phyloP scores from a whole-genome alignment of 768 basidiomycete species.

The Lactarius hatsudake region DNA sequence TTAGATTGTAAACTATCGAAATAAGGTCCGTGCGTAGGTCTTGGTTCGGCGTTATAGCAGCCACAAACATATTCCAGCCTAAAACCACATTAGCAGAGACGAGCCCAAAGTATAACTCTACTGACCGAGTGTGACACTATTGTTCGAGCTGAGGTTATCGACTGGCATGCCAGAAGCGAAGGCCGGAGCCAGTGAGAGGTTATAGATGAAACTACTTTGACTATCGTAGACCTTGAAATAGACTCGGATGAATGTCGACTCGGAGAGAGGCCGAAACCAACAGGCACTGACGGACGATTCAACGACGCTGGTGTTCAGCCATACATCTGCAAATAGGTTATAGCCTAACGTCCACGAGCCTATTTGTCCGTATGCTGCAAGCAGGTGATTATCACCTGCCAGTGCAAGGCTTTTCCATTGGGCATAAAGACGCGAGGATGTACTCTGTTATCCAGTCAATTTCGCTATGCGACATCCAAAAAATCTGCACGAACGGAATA shows the following conservation, averaged over 20 bases:
- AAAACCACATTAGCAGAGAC: neutral
- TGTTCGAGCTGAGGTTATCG: neutral
- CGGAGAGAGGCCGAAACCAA: neutral
- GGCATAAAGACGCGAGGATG: neutral
- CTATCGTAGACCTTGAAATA: slow-evolving; percentile 11
- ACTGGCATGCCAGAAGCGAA: slow-evolving; percentile 12
- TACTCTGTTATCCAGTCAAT: slow-evolving; percentile 5
- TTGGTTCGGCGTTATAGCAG: slow-evolving; percentile 2
- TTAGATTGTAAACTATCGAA: neutral
- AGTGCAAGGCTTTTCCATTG: slow-evolving; percentile 18
- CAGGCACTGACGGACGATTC: slow-evolving; percentile 17
- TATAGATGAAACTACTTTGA: slow-evolving; percentile 13
- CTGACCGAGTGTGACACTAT: neutral
- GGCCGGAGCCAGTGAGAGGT: neutral
- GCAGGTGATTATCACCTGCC: slow-evolving; percentile 7
- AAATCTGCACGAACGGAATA: slow-evolving; percentile 30
- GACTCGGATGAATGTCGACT: neutral
- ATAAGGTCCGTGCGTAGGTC: slow-evolving; percentile 13
- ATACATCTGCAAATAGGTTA: slow-evolving; percentile 59
- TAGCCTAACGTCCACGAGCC: slow-evolving; percentile 57
- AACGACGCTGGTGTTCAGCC: slow-evolving; percentile 54
- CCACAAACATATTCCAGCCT: slow-evolving; percentile 22
- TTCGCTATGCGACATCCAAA: neutral
- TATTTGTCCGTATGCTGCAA: slow-evolving; percentile 8
- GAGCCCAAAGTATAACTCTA: neutral